Evolutionary conservation across 2,329 filamentous ascomycete species (phyloP), one percentile per base, ranked within the genome.

Genomic region (Cercospora canescens): DNA sequence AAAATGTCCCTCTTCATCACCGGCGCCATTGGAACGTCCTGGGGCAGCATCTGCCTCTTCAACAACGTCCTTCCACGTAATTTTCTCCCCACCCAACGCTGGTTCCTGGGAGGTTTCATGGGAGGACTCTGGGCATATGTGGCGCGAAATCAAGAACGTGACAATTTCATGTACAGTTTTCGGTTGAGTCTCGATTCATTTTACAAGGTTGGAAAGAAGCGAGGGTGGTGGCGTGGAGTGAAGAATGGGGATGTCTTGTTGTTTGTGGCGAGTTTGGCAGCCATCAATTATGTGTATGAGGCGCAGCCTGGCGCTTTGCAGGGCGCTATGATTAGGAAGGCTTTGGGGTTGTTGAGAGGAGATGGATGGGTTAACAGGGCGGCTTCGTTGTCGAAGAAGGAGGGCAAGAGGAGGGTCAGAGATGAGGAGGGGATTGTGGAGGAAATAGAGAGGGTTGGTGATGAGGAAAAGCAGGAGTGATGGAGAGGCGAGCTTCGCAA

Each of bases 151-250:
- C 81, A 85, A 67, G 87, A 89, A 48, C 82, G 91, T 16, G 84
- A 85, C 1, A 86, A 92, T 62, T 96, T 96, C 78, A 73, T 97
- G 67, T 95, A 95, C 78, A 89, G 88, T 69, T 88, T 91, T 32
- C 86, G 94, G 2, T 81, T 89, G n/a, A 93, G 90, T 66, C 83
- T 97, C 32, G 91, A 96, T 76, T 92, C 88, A 39, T 79, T 93
- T 54, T 98, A 93, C 92, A 96, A 96, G 82, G 92, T 96, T 0
- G 93, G 94, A n/a, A 87, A 91, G 63, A 98, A 98, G 87, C 84
- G 90, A 35, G 87, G 92, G 1, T 93, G 93, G 88, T 97, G 94
- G 93, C 88, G 86, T 70, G 92, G 92, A 11, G 85, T 95, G 76
- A 87, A 86, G 73, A 91, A 92, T 39, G 93, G 93, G 0, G 94